Base-by-base conservation (phyloP, 176 grass and related monocot species). In the Pontederia crassipes region DNA sequence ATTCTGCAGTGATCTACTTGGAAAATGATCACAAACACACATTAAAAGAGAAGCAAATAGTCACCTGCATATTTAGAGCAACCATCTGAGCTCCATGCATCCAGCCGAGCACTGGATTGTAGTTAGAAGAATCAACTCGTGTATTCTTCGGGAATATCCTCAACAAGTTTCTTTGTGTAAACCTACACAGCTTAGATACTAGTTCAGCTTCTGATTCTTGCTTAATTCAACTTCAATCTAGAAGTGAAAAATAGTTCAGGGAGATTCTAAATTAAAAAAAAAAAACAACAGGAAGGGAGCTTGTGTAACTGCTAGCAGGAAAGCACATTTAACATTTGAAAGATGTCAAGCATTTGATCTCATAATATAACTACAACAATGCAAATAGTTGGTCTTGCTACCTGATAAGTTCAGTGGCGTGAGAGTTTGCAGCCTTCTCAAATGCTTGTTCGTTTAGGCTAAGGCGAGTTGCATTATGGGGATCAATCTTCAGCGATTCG, bases 51-150 rank as follows among this genome's bases (percentile, higher is more conserved):
- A 40, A 7, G 6, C 6, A 40, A 40, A 40, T 40, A 40, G 6
- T 3, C 4, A 68, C 66, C 66, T 69, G 66, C 66, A 69, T 69
- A 20, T 69, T 69, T 69, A 69, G 16, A 8, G 66, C 66, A 57
- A 69, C 66, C 66, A 69, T 69, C 52, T 69, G 52, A 16, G 66
- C 66, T 14, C 66, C 66, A 57, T 69, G 35, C 32, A 45, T 47
- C 66, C 66, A 57, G 57, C 48, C 53, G 14, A 69, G 66, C 53
- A 69, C 14, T 14, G 66, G 66, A 4, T 56, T 69, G 52, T 69
- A 57, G 13, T 69, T 69, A 7, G 66, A 69, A 24, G 66, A 69
- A 46, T 14, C 46, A 9, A 69, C 17, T 3, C 66, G 66, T 2
- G 32, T 46, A 18, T 35, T 32, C 15, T 56, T 57, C 8, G 66